Conservation (phyloP, 2,329 filamentous ascomycete genomes). For the Aphanocladium album region DNA sequence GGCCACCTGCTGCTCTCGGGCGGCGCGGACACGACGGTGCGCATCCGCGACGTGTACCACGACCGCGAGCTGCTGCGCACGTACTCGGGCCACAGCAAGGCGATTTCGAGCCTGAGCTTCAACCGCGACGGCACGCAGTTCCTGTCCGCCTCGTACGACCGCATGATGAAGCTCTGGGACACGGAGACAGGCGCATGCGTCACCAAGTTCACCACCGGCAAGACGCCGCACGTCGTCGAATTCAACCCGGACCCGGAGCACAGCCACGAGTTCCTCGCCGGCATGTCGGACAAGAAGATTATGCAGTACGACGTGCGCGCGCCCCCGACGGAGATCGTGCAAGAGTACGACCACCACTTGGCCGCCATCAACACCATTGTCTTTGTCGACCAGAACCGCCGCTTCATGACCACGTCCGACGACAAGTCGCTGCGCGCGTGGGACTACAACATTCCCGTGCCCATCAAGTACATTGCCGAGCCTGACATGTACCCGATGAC, state of each 20-base stretch:
- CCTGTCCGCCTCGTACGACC: slow-evolving; percentile 86
- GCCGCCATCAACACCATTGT: slow-evolving; percentile 98
- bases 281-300: slow-evolving; percentile 99
- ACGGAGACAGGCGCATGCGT: slow-evolving; percentile 90
- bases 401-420: slow-evolving; percentile 97
- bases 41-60: slow-evolving; percentile 94
- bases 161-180: slow-evolving; percentile 97
- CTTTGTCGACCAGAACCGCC: slow-evolving; percentile 88
- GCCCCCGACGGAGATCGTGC: slow-evolving; percentile 67
- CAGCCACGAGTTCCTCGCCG: slow-evolving; percentile 85
- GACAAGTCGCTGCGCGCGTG: slow-evolving; percentile 94
- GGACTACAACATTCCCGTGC: slow-evolving; percentile 98
- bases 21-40: slow-evolving; percentile 85
- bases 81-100: slow-evolving; percentile 87
- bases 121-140: slow-evolving; percentile 78
- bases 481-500: slow-evolving; percentile 98
- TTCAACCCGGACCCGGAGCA: slow-evolving; percentile 80
- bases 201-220: slow-evolving; percentile 84
- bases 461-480: slow-evolving; percentile 97
- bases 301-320: slow-evolving; percentile 90
- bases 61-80: slow-evolving; percentile 80
- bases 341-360: slow-evolving; percentile 97
- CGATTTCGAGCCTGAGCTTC: slow-evolving; percentile 85
- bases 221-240: slow-evolving; percentile 88
- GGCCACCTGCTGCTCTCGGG: slow-evolving; percentile 86